Conservation (phyloP, 495 filamentous ascomycete species). For the Hypoxylon crocopeplum region DNA sequence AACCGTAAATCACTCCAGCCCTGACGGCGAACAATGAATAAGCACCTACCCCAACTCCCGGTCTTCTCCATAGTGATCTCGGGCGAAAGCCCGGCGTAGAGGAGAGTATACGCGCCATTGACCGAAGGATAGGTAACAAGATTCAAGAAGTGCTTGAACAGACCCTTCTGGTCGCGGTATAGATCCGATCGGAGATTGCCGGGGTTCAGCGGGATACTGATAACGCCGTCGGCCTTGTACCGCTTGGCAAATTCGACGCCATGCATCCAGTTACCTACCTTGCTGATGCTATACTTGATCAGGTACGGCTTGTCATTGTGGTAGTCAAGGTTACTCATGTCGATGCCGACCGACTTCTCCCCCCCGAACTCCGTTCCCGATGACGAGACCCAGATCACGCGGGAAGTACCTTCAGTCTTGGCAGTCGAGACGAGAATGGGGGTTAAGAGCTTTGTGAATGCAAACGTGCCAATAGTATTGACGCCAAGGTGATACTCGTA, state of each 20-base stretch:
- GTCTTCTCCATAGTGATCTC: constrained; percentile 44
- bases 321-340: constrained; percentile 40
- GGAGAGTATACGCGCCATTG: constrained; percentile 52
- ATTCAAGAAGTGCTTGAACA: constrained; percentile 32
- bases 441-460: constrained; percentile 50
- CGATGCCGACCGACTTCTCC: constrained; percentile 39
- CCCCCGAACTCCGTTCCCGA: constrained; percentile 37
- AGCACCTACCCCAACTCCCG: constrained; percentile 35
- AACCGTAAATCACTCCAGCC: background rate
- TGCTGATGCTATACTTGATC: constrained; percentile 32
- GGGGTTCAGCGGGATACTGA: constrained; percentile 38
- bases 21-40: background rate
- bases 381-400: constrained; percentile 42
- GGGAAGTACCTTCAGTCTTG: constrained; percentile 27
- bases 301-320: constrained; percentile 18
- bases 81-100: constrained; percentile 51
- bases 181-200: constrained; percentile 34
- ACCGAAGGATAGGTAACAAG: constrained; percentile 33
- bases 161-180: constrained; percentile 11
- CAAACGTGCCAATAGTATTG: constrained; percentile 46
- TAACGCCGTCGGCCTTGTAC: constrained; percentile 28
- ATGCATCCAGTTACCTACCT: constrained; percentile 31
- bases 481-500: constrained; percentile 47
- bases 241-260: constrained; percentile 32
- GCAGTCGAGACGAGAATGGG: constrained; percentile 41